Percentiles rank a stretch among this genome's conserved stretches.
Conservation (phyloP, 495 filamentous ascomycete genomes). For the Aspergillus heteromorphus region DNA sequence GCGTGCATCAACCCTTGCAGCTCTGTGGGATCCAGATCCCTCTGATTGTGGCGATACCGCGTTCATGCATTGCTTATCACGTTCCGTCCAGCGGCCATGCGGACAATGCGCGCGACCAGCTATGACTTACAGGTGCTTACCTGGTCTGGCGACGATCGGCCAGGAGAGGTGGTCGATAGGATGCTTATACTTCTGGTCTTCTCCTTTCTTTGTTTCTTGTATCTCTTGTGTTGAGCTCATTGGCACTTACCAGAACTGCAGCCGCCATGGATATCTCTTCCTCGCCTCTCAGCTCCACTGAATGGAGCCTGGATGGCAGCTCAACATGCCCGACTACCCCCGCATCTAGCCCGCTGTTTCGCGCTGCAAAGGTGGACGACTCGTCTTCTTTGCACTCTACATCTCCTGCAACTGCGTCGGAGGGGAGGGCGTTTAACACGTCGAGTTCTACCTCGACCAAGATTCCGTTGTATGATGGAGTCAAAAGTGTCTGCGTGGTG, state of each 20-base stretch:
- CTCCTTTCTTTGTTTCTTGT: not conserved
- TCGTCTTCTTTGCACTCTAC: conserved; percentile 16
- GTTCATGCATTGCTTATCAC: conserved; percentile 7
- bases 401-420: conserved; percentile 5
- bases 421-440: too few species aligned
- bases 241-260: not conserved
- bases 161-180: not conserved
- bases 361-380: conserved; percentile 27
- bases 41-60: not conserved
- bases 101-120: not conserved
- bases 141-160: not conserved
- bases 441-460: conserved; percentile 10
- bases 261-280: conserved; percentile 21
- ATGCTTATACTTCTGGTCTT: not conserved
- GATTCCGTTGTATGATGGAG: conserved; percentile 9
- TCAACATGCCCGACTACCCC: conserved; percentile 52
- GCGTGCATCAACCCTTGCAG: conserved; percentile 2
- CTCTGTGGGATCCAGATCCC: not conserved
- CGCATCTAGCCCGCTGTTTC: conserved; percentile 44
- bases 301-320: conserved; percentile 17
- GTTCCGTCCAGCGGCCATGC: not conserved
- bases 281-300: conserved; percentile 21
- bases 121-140: not conserved
- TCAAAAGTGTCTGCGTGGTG: conserved; percentile 57
- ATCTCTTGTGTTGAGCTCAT: not conserved